Evolutionary conservation across 495 filamentous ascomycete genomes (phyloP), one percentile per base, ranked within the genome.

Genomic region (Amphirosellinia nigrospora): DNA sequence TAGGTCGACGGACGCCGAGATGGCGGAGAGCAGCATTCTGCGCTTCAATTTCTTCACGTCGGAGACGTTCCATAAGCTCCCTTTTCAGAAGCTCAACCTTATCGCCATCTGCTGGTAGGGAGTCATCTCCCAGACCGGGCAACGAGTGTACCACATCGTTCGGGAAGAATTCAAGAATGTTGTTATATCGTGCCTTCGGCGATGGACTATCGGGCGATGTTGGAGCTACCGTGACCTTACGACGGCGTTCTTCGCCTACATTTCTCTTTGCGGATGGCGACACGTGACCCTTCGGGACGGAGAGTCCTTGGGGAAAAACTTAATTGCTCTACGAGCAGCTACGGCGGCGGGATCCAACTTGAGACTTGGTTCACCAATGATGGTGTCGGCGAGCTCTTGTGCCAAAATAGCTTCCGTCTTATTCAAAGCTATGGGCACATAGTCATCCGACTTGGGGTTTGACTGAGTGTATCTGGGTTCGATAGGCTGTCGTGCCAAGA

Each of bases 1-100:
- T 76, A 19, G 70, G 32, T 69, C 62, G 70, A 39, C 76, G 72
- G n/a, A 78, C 48, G 26, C 74, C 76, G 52, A 76, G 72, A 26
- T 56, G 58, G 11, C 46, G 19, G 21, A 75, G 66, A 4, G 34
- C 7, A 26, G 72, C 68, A 36, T 76, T 74, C 13, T 69, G 59
- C 28, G 66, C 13, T 11, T 52, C 59, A 6, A 71, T 58, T 15
- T 71, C 72, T 36, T 77, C 73, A 4, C 63, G 43, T 39, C 75
- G 75, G 4, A 73, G 32, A n/a, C 76, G 74, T 65, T 74, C 72
- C 63, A 71, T 59, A 9, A 71, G 66, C 56, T 74, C 66, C 4
- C 59, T 61, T 58, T 73, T 74, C 13, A 78, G 38, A 41, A 71
- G 63, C 23, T 67, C 48, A 34, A 72, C 68, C 71, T 78, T 78